phyloP scores from a whole-genome alignment of 768 basidiomycete species.

The Clitopilus hobsonii region DNA sequence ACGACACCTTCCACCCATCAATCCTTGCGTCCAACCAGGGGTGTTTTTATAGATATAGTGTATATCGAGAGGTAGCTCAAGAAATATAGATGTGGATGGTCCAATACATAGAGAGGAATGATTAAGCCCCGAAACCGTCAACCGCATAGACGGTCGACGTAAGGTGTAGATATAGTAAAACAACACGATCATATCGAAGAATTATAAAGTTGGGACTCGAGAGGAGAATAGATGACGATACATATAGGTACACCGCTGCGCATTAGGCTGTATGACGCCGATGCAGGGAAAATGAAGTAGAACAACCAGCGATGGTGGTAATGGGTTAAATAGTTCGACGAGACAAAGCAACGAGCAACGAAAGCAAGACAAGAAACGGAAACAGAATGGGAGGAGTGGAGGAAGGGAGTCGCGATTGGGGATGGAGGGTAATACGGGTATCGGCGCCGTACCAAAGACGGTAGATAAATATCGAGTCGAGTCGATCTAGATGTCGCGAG shows the following conservation, averaged over 20 bases:
- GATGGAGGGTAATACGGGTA: not conserved
- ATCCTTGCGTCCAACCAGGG: not conserved
- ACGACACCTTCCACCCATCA: not conserved
- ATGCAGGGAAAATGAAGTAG: not conserved
- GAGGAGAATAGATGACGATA: not conserved
- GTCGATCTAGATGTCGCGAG: not conserved
- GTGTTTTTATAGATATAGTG: not conserved
- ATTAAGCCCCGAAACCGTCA: not conserved
- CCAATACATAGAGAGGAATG: not conserved
- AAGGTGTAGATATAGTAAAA: not conserved
- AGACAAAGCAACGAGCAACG: not conserved
- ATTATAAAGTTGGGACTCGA: not conserved
- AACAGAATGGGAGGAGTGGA: not conserved
- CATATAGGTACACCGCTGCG: slow-evolving; percentile 1
- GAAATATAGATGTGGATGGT: not conserved
- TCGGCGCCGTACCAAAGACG: not conserved
- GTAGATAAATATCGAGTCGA: not conserved
- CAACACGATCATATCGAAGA: slow-evolving; percentile 1
- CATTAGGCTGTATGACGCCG: not conserved
- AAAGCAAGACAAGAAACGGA: not conserved
- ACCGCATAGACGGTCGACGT: not conserved
- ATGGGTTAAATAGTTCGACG: not conserved
- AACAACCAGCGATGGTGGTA: not conserved
- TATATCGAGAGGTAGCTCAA: not conserved
- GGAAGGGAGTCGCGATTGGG: not conserved